These are phyloP conservation scores for Lactarius tabidus DNA, from an alignment of 768 basidiomycete genomes.

Conservation along the genomic window DNA sequence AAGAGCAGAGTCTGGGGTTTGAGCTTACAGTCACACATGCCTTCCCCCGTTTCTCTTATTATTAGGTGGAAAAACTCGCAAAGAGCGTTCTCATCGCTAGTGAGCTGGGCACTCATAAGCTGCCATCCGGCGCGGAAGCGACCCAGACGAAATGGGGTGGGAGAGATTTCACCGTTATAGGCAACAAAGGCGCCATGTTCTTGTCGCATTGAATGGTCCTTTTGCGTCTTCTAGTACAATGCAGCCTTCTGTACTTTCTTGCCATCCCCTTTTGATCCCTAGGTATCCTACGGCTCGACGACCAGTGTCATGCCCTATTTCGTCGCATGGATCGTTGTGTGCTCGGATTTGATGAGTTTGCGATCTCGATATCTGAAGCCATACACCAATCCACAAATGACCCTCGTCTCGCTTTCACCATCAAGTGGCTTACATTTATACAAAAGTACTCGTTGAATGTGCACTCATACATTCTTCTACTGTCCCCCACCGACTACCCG, in stretches of 20 bases:
- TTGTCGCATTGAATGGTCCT: slow-evolving; percentile 9
- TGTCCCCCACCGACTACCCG: neutral
- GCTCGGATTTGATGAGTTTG: neutral
- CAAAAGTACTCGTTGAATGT: neutral
- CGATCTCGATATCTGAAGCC: neutral
- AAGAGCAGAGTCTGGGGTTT: neutral
- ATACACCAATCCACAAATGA: neutral
- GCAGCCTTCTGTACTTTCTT: neutral
- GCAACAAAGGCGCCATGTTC: slow-evolving; percentile 34
- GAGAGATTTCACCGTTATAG: slow-evolving; percentile 49
- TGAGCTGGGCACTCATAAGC: slow-evolving; percentile 44
- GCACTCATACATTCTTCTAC: neutral
- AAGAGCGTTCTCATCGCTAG: slow-evolving; percentile 55
- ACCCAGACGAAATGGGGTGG: slow-evolving; percentile 38
- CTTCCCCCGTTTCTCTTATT: neutral
- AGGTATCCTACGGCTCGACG: neutral
- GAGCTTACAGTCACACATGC: neutral
- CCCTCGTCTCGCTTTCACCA: neutral
- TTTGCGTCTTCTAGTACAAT: neutral
- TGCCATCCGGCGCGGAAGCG: slow-evolving; percentile 45
- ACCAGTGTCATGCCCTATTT: neutral
- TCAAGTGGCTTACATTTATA: no score
- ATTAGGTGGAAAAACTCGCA: slow-evolving; percentile 49
- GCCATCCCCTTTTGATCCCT: neutral
- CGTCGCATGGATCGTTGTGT: neutral